phyloP scores from a whole-genome alignment of 2,329 filamentous ascomycete species.

The Fusarium concolor region DNA sequence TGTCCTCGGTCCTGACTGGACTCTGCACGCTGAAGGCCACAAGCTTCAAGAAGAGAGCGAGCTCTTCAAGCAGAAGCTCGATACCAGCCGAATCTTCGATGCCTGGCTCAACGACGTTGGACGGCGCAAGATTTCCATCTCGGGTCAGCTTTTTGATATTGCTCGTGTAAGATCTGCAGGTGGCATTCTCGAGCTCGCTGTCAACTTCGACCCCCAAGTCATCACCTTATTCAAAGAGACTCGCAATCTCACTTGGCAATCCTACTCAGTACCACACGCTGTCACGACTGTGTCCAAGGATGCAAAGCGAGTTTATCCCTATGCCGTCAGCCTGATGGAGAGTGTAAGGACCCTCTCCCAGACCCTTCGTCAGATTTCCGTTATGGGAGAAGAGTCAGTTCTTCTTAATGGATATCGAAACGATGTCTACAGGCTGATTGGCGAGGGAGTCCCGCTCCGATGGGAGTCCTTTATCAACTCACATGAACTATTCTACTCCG shows the following conservation, averaged over 20 bases:
- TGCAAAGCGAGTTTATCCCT: conserved; percentile 98
- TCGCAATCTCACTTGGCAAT: conserved; percentile 93
- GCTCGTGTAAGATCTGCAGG: conserved; percentile 89
- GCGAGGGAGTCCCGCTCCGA: conserved; percentile 87
- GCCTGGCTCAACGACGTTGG: conserved; percentile 94
- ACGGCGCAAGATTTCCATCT: conserved; percentile 88
- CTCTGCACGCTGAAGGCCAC: conserved; percentile 91
- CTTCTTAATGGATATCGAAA: conserved; percentile 92
- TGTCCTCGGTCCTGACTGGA: conserved; percentile 94
- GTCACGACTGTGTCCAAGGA: conserved; percentile 98
- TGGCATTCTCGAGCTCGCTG: conserved; percentile 85
- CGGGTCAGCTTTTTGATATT: conserved; percentile 92
- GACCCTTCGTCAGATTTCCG: conserved; percentile 83
- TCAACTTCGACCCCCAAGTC: conserved; percentile 97
- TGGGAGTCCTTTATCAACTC: conserved; percentile 99
- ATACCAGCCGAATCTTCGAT: conserved; percentile 93
- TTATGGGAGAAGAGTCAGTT: conserved; percentile 88
- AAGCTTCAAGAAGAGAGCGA: conserved; percentile 92
- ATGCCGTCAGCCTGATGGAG: conserved; percentile 98
- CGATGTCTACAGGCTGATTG: conserved; percentile 84
- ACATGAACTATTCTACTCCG: conserved; percentile 83
- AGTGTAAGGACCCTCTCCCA: conserved; percentile 94
- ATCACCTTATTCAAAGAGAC: conserved; percentile 99
- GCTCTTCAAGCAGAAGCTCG: conserved; percentile 94
- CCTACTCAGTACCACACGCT: conserved; percentile 91